A percentile compares a stretch with the other conserved stretches of the same genome.
Conservation (phyloP, 2,329 filamentous ascomycete genomes). For the Aureobasidium sp. region DNA sequence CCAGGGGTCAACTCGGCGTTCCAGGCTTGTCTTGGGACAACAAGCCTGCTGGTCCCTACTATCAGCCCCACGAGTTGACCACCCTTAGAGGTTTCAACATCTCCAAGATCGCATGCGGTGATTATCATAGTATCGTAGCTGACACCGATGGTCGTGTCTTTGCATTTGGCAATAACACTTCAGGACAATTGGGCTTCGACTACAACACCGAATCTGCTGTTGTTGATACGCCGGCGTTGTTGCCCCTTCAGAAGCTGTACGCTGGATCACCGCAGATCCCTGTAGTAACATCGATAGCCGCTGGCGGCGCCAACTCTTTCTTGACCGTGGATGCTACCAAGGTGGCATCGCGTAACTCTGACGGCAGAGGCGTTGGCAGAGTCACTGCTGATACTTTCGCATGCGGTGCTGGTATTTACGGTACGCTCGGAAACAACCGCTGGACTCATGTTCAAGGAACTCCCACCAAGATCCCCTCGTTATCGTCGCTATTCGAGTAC, state of each 20-base stretch:
- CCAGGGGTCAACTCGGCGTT: constrained; percentile 77
- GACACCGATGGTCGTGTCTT: constrained; percentile 72
- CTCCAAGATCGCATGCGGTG: constrained; percentile 68
- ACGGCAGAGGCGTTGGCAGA: constrained; percentile 39
- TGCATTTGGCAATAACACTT: constrained; percentile 82
- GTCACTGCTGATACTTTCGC: constrained; percentile 77
- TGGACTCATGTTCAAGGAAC: constrained; percentile 80
- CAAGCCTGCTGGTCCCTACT: constrained; percentile 67
- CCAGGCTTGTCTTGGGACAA: constrained; percentile 73
- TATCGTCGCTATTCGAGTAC: constrained; percentile 81
- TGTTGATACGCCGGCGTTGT: constrained; percentile 59
- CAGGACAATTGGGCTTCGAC: constrained; percentile 81
- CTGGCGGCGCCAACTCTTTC: constrained; percentile 80
- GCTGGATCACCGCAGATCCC: constrained; percentile 53
- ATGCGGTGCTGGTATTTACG: constrained; percentile 77
- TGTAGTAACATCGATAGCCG: constrained; percentile 67
- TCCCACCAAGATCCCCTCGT: constrained; percentile 70
- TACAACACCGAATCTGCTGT: constrained; percentile 52
- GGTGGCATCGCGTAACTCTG: constrained; percentile 31
- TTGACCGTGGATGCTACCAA: constrained; percentile 73
- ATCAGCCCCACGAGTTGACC: constrained; percentile 71
- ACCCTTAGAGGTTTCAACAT: constrained; percentile 64
- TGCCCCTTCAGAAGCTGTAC: constrained; percentile 68
- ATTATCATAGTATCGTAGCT: constrained; percentile 74
- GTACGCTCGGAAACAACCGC: constrained; percentile 71